A percentile compares a stretch with the other conserved stretches of the same genome.
Conservation (phyloP, 2,329 filamentous ascomycete genomes). For the Pseudogymnoascus verrucosus region DNA sequence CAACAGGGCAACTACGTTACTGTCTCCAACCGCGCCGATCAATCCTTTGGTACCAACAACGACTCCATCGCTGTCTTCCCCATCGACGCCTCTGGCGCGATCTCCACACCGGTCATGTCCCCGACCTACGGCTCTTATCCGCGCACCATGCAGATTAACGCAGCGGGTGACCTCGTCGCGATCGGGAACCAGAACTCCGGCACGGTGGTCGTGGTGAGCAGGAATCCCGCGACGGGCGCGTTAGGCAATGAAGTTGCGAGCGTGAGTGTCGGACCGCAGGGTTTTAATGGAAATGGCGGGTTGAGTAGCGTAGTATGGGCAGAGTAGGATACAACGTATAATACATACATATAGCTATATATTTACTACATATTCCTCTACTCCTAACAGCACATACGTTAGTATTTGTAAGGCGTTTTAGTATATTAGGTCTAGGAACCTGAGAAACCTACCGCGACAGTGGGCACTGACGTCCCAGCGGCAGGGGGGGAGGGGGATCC, state of each 20-base stretch:
- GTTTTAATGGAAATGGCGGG: slow-evolving; percentile 39
- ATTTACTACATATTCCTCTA: too few relatives aligned
- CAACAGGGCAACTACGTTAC: slow-evolving; percentile 46
- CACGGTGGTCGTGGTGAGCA: slow-evolving; percentile 33
- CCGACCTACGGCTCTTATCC: slow-evolving; percentile 38
- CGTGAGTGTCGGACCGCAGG: slow-evolving; percentile 33
- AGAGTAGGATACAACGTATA: slow-evolving; percentile 30
- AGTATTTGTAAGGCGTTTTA: too few relatives aligned
- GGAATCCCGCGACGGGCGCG: slow-evolving; percentile 34
- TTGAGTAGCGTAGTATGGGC: slow-evolving; percentile 41
- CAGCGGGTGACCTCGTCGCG: slow-evolving; percentile 34
- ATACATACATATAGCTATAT: neutral
- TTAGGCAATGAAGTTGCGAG: slow-evolving; percentile 34
- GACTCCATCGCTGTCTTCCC: slow-evolving; percentile 37
- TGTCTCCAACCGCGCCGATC: slow-evolving; percentile 54
- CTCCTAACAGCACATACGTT: too few relatives aligned
- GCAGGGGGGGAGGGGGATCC: too few relatives aligned
- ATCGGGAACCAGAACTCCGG: slow-evolving; percentile 36
- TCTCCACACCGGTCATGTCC: slow-evolving; percentile 34
- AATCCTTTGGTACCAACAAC: slow-evolving; percentile 41
- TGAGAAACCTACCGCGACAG: too few relatives aligned
- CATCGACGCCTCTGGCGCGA: slow-evolving; percentile 28
- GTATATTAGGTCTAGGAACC: too few relatives aligned
- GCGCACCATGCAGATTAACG: slow-evolving; percentile 37
- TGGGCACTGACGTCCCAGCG: too few relatives aligned